Evolutionary conservation across 352 stramenopile species (phyloP), one percentile per base, ranked within the genome.

Genomic region (Phytophthora agathidicida): DNA sequence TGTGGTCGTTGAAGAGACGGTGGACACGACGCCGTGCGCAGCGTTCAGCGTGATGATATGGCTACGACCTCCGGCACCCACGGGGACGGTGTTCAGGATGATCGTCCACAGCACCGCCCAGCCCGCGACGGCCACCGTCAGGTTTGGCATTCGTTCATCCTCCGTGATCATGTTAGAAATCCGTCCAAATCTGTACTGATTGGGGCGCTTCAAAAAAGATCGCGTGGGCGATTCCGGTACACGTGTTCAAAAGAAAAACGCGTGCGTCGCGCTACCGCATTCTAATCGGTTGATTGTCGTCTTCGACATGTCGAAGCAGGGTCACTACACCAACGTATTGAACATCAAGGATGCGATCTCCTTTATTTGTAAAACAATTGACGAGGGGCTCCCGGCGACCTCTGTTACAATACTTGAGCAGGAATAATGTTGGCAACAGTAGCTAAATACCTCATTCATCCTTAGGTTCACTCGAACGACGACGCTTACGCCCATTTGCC

Each of bases 21-120:
- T 89, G 35, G 68, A 89, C 62, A 89, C 75, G 32, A 88, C 59
- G 31, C 83, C 83, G 57, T 92, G 83, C 31, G 65, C 71, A 5
- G 74, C 78, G 36, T 92, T 92, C 26, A 92, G 75, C 58, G 74
- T 71, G 32, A 91, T 67, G 43, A 91, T 87, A 62, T 92, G 80
- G 49, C 86, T 84, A 11, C 75, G 69, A 3, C 73, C 75, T 45
- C 61, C 71, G 5, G 28, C 41, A 3, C 83, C 80, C 7, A 68
- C 54, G 0, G 78, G 70, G 3, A 88, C 64, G 19, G 65, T 31
- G 38, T 80, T 53, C 50, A 90, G 61, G 14, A 80, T 65, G 13
- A 76, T 23, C 31, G 73, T 68, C 80, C 83, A 92, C 35, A 88
- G 36, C 22, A 68, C 23, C 28, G 62, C 74, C 80, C 83, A 90